These are phyloP conservation scores for Datisca glomerata DNA, from an alignment of 306 rosid genomes.

Conservation along the genomic window DNA sequence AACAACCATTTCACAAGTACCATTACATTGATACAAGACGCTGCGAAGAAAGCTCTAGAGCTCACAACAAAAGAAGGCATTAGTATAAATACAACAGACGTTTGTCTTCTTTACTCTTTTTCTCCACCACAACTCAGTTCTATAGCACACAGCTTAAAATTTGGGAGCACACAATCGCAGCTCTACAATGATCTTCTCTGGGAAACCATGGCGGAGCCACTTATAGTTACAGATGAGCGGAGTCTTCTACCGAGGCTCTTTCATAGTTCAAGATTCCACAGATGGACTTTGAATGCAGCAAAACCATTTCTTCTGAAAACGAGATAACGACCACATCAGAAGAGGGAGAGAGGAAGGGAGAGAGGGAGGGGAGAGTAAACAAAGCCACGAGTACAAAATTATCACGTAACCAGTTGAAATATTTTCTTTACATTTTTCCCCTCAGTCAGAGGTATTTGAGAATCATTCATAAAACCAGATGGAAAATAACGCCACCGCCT, in stretches of 20 bases:
- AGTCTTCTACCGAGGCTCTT: constrained; percentile 37
- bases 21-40: neutral
- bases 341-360: no score
- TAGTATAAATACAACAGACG: constrained; percentile 3
- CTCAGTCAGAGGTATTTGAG: no score
- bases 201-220: constrained; percentile 46
- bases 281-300: constrained; percentile 85
- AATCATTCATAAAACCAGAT: no score
- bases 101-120: constrained; percentile 40
- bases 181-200: constrained; percentile 41
- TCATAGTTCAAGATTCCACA: constrained; percentile 36
- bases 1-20: neutral
- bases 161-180: constrained; percentile 35
- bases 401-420: no score
- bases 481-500: no score
- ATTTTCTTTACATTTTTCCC: no score
- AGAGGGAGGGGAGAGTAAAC: no score
- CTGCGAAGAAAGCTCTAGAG: neutral
- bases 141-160: constrained; percentile 32
- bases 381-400: no score
- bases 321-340: no score
- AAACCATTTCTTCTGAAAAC: constrained; percentile 92
- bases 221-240: constrained; percentile 31
- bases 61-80: neutral
- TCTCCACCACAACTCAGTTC: constrained; percentile 45